phyloP scores from a whole-genome alignment of 2,329 filamentous ascomycete genomes.

The Xylaria sp. region DNA sequence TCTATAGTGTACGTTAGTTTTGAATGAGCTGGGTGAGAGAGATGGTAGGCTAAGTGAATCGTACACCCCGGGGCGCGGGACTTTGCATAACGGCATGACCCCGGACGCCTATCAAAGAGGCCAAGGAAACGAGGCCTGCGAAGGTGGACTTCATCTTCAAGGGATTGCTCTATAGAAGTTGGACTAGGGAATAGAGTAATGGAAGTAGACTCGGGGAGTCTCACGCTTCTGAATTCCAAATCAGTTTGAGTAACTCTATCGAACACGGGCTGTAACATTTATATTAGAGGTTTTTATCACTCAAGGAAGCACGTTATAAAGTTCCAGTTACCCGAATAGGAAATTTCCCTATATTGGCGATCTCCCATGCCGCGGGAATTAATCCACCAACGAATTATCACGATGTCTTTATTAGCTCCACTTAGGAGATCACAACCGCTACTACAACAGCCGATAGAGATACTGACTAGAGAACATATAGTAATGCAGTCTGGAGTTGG shows the following conservation, averaged over 20 bases:
- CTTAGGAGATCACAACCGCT: slow-evolving; percentile 12
- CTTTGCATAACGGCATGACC: slow-evolving; percentile 35
- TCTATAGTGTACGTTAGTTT: slow-evolving; percentile 30
- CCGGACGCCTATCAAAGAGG: slow-evolving; percentile 25
- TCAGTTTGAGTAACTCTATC: background rate
- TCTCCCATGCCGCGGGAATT: slow-evolving; percentile 18
- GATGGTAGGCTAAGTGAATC: background rate
- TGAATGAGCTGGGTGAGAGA: background rate
- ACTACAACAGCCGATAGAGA: background rate
- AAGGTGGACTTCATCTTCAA: slow-evolving; percentile 26
- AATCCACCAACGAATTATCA: slow-evolving; percentile 36
- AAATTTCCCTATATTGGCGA: slow-evolving; percentile 10
- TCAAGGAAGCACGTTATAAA: background rate
- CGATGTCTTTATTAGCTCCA: slow-evolving; percentile 16
- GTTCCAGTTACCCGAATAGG: slow-evolving; percentile 10
- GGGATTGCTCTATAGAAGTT: background rate
- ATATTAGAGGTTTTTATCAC: background rate
- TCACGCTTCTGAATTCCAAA: background rate
- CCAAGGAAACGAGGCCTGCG: slow-evolving; percentile 2
- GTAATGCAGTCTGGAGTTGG: background rate
- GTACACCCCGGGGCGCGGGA: slow-evolving; percentile 32
- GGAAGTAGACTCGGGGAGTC: background rate
- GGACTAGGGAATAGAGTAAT: background rate
- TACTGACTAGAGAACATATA: background rate
- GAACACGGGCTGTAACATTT: background rate